Conservation (phyloP, 768 basidiomycete genomes). For the Dioszegia crocea region DNA sequence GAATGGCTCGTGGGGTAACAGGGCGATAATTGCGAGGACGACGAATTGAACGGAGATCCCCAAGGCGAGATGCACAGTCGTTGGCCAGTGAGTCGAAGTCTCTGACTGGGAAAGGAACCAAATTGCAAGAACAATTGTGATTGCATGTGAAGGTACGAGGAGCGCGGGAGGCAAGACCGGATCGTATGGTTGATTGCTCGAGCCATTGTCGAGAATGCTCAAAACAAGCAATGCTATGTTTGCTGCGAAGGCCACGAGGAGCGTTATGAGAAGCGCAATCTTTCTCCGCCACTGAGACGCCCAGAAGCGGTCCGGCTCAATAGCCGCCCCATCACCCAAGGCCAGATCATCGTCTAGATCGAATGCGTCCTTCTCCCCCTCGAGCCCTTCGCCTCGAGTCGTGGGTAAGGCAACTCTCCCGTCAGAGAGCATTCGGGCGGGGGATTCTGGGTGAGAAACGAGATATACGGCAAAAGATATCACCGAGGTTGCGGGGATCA, state of each 20-base stretch:
- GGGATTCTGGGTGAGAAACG: constrained; percentile 28
- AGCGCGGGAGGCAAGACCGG: constrained; percentile 26
- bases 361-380: constrained; percentile 39
- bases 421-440: constrained; percentile 12
- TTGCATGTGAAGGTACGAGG: constrained; percentile 28
- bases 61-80: constrained; percentile 61
- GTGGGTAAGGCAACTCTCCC: constrained; percentile 29
- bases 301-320: constrained; percentile 39
- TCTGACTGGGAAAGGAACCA: constrained; percentile 57
- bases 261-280: constrained; percentile 13
- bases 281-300: constrained; percentile 20
- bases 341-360: constrained; percentile 29
- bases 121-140: constrained; percentile 54
- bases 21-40: constrained; percentile 25
- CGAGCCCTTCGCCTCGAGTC: constrained; percentile 24
- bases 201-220: constrained; percentile 3
- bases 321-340: constrained; percentile 26
- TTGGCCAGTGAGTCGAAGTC: constrained; percentile 52
- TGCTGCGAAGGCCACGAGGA: constrained; percentile 25
- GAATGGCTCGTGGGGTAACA: constrained; percentile 35
- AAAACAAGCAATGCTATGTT: constrained; percentile 32
- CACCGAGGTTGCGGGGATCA: constrained; percentile 29
- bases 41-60: constrained; percentile 31
- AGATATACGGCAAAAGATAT: constrained; percentile 35
- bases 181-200: constrained; percentile 9